These are phyloP conservation scores for Dendrobium huoshanense DNA, from an alignment of 106 monocot species.

Conservation along the genomic window DNA sequence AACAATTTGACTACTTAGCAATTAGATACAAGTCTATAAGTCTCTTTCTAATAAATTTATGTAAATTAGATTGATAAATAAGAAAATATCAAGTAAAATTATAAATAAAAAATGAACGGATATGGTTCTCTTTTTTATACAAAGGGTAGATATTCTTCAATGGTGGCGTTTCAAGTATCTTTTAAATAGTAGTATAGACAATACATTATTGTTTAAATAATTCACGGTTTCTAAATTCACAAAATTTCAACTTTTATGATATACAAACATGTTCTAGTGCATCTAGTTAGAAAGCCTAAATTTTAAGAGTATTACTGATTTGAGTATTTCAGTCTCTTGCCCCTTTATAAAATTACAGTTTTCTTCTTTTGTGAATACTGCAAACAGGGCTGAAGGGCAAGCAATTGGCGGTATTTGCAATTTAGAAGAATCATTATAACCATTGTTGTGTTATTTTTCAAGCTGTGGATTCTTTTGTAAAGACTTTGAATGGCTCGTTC, in stretches of 20 bases:
- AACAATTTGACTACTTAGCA: too few species aligned
- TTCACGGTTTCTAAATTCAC: neutral
- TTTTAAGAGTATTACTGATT: neutral
- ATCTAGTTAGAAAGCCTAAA: neutral
- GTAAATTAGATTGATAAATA: too few species aligned
- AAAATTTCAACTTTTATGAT: neutral
- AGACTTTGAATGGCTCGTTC: conserved; percentile 53
- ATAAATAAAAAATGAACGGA: too few species aligned
- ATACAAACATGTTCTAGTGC: neutral
- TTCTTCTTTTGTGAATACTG: neutral
- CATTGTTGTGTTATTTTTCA: neutral
- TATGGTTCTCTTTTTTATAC: neutral
- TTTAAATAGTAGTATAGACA: neutral
- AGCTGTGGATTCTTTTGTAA: neutral
- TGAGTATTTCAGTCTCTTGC: neutral
- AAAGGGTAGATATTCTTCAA: neutral
- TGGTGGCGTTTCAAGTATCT: neutral
- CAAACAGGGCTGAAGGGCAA: neutral
- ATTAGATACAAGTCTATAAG: too few species aligned
- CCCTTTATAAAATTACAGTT: neutral
- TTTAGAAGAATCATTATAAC: neutral
- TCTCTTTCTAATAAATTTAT: too few species aligned
- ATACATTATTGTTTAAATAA: neutral
- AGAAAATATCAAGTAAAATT: too few species aligned
- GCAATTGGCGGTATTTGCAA: neutral